A percentile compares a stretch with the other conserved stretches of the same genome.
These are phyloP conservation scores for Chaetoscypha palmicola DNA, from an alignment of 2,329 filamentous ascomycete species.

Conservation along the genomic window DNA sequence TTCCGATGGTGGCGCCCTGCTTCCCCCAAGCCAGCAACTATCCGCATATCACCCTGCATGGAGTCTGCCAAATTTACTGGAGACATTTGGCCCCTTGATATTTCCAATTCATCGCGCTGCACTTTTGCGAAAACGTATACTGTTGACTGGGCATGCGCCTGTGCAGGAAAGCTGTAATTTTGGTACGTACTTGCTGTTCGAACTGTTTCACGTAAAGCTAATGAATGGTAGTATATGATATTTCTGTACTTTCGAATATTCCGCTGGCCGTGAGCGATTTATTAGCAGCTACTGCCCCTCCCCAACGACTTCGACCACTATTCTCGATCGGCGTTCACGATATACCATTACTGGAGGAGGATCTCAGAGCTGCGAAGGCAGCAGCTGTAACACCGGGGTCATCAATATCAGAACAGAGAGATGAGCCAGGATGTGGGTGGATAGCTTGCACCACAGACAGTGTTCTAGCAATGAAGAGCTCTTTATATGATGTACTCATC, in stretches of 20 bases:
- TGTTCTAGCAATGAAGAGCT: constrained; percentile 77
- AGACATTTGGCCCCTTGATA: constrained; percentile 81
- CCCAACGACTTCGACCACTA: constrained; percentile 68
- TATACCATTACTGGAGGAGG: constrained; percentile 67
- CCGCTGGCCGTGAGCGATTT: constrained; percentile 65
- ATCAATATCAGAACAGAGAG: constrained; percentile 33
- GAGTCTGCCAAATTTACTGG: constrained; percentile 69
- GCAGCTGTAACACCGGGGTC: constrained; percentile 29
- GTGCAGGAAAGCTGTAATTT: constrained; percentile 84
- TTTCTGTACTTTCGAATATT: constrained; percentile 88
- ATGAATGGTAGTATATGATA: constrained; percentile 67
- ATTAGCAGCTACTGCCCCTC: constrained; percentile 54
- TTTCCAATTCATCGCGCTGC: constrained; percentile 88
- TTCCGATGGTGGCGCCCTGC: constrained; percentile 53
- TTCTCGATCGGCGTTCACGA: constrained; percentile 93
- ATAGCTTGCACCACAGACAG: constrained; percentile 94
- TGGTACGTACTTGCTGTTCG: constrained; percentile 47
- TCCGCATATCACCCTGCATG: constrained; percentile 79
- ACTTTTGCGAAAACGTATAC: constrained; percentile 75
- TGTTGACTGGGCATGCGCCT: constrained; percentile 80
- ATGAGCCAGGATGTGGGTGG: constrained; percentile 61
- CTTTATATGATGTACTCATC: constrained; percentile 84
- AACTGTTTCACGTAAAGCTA: neutral
- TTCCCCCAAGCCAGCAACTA: constrained; percentile 57
- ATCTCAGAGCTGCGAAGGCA: constrained; percentile 43